Evolutionary conservation across 352 stramenopile species (phyloP).

Genomic region (Aphanomyces stellatus): DNA sequence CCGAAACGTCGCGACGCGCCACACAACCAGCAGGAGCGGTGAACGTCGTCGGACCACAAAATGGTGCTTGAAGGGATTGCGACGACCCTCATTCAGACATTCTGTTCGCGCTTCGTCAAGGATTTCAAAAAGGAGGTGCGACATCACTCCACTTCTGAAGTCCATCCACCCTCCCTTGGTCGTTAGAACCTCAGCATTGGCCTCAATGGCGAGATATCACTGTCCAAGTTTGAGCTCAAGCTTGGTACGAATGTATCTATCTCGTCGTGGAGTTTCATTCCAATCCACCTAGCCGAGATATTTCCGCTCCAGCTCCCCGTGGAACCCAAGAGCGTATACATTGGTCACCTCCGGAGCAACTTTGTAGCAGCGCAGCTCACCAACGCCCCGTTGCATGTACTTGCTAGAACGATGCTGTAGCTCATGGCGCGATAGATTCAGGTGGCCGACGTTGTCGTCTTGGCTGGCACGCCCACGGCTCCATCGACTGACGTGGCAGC

Average conservation of each 20-base stretch:
- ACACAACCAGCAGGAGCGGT: too few species aligned
- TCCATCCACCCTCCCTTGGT: not conserved
- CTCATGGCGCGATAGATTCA: not conserved
- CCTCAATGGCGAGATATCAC: not conserved
- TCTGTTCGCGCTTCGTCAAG: conserved; percentile 18
- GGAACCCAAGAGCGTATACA: not conserved
- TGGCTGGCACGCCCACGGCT: not conserved
- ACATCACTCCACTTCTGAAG: not conserved
- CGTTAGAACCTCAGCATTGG: not conserved
- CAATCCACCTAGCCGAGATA: not conserved
- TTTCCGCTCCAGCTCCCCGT: not conserved
- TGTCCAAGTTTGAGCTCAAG: not conserved
- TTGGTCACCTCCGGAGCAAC: conserved; percentile 2
- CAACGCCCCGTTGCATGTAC: not conserved
- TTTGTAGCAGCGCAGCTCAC: not conserved
- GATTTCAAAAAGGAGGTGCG: conserved; percentile 14
- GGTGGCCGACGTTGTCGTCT: not conserved
- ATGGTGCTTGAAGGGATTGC: conserved; percentile 18
- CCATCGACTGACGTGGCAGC: not conserved
- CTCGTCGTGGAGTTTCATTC: not conserved
- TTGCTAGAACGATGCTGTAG: too few species aligned
- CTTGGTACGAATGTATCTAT: not conserved
- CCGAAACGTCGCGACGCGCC: too few species aligned
- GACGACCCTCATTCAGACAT: conserved; percentile 2
- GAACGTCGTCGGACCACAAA: not conserved